Evolutionary conservation across 2,329 filamentous ascomycete genomes (phyloP).

Genomic region (Fusarium sp.): DNA sequence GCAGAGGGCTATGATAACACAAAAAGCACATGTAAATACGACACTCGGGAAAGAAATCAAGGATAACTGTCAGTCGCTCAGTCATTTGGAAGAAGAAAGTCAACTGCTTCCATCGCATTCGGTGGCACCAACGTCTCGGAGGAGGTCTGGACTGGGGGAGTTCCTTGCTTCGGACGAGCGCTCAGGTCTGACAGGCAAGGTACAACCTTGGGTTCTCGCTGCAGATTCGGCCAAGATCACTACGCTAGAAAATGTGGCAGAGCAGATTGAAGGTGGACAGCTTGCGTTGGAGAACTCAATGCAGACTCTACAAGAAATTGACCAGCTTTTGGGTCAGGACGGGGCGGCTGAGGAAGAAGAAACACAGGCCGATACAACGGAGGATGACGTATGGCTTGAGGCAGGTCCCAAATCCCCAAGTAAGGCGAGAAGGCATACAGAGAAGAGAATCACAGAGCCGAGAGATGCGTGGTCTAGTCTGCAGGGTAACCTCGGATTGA

Average conservation of each 20-base stretch:
- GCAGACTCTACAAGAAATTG: conserved; percentile 60
- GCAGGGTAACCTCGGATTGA: conserved; percentile 65
- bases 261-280: conserved; percentile 69
- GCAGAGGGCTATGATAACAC: conserved; percentile 66
- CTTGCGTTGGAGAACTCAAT: conserved; percentile 64
- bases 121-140: conserved; percentile 49
- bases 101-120: conserved; percentile 67
- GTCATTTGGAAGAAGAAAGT: conserved; percentile 69
- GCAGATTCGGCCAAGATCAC: conserved; percentile 69
- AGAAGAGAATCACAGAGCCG: conserved; percentile 37
- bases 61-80: conserved; percentile 61
- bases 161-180: conserved; percentile 53
- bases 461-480: conserved; percentile 62
- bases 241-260: conserved; percentile 67
- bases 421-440: conserved; percentile 41
- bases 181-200: conserved; percentile 54
- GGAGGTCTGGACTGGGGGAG: conserved; percentile 57
- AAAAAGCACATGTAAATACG: conserved; percentile 67
- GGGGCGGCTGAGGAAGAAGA: conserved; percentile 39
- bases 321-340: conserved; percentile 57
- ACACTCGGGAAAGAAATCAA: conserved; percentile 62
- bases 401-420: conserved; percentile 41
- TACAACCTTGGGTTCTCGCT: conserved; percentile 69
- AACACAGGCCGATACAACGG: conserved; percentile 35
- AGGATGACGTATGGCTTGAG: conserved; percentile 52